Evolutionary conservation across 495 filamentous ascomycete genomes (phyloP), one percentile per base, ranked within the genome.

Genomic region (Aspergillus sclerotiicarbonarius): DNA sequence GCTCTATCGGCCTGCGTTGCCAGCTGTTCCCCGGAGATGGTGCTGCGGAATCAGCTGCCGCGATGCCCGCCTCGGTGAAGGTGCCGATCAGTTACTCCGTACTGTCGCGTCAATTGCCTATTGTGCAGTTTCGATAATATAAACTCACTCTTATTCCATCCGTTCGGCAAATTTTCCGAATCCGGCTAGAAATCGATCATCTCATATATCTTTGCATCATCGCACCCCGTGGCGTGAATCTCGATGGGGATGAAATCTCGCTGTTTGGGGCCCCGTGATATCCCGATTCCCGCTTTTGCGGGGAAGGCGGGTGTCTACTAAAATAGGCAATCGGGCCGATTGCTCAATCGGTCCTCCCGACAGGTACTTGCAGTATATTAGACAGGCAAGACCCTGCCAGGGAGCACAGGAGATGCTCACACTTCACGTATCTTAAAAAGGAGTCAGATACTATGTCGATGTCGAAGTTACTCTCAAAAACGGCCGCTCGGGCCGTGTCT

Each of bases 401-500:
- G 16, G 15, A 35, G 18, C 3, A 31, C 10, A 20, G 51, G 6
- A 9, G n/a, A 31, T 19, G 9, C 44, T 6, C 30, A 48, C 16
- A 39, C 35, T 8, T 58, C 9, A 49, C 30, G 30, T 12, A 8
- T 50, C 3, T 56, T 33, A 5, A 8, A 5, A 8, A 30, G 20
- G 6, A 8, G 6, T 13, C n/a, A 32, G 25, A 9, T 32, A 62
- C n/a, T 35, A 73, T 72, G 70, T 56, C 68, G 7, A 62, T 74
- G 56, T 73, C 68, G 52, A 71, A 60, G 52, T 39, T 74, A 32
- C 59, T 77, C 15, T 62, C 70, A 10, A 71, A 64, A 56, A 62
- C 68, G 5, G 65, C 70, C 46, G 63, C 63, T 30, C 69, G 73
- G 2, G 67, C 73, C 21, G 73, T 70, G 21, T 74, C 73, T 20